Conservation (phyloP, 257 asterid species). For the Agastache rugosa region DNA sequence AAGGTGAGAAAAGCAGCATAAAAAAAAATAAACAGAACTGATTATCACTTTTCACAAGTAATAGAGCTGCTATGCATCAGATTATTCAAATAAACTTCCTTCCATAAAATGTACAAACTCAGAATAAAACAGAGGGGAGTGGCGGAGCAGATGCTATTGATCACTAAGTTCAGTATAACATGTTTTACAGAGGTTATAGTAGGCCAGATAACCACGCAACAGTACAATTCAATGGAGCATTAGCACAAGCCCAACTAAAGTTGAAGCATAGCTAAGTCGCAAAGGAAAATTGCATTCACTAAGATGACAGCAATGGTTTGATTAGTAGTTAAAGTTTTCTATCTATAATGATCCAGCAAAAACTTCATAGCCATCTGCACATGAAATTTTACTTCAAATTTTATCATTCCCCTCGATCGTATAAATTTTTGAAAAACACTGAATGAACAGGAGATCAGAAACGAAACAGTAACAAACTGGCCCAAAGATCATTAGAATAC, state of each 20-base stretch:
- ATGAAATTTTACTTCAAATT: constrained; percentile 9
- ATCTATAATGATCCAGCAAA: constrained; percentile 10
- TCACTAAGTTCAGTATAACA: constrained; percentile 12
- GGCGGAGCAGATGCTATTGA: background rate
- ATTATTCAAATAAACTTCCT: constrained; percentile 12
- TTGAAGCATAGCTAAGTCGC: background rate
- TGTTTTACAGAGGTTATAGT: constrained; percentile 26
- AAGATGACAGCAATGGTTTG: constrained; percentile 13
- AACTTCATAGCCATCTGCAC: constrained; percentile 10
- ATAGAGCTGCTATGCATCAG: background rate
- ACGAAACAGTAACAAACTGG: background rate
- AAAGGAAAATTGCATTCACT: constrained; percentile 11
- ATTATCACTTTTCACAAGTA: constrained; percentile 6
- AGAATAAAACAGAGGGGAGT: background rate
- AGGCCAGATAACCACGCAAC: constrained; percentile 1
- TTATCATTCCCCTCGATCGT: background rate
- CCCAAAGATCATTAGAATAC: constrained; percentile 21
- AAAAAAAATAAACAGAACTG: background rate
- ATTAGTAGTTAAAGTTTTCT: constrained; percentile 13
- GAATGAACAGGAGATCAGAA: constrained; percentile 20
- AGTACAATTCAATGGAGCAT: constrained; percentile 16
- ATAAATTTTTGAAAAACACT: constrained; percentile 3
- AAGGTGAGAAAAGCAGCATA: constrained; percentile 24
- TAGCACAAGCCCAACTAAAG: constrained; percentile 18
- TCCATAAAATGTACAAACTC: background rate